Base-by-base conservation (phyloP, 805 yeast species). In the Suhomyces sp. region DNA sequence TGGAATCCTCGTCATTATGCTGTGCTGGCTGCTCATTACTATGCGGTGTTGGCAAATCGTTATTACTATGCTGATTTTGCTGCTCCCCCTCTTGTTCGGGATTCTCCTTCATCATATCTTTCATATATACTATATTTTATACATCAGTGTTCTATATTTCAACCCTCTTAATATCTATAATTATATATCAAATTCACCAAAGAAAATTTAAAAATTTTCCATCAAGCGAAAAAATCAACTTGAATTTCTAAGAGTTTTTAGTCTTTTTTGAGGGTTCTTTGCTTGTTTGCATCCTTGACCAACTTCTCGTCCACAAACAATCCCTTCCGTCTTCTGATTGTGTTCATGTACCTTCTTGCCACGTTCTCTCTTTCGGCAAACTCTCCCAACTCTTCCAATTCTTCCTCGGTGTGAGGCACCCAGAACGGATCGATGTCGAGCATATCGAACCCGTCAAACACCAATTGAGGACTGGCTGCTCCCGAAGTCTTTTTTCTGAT, bases 331-430 rank as follows among this genome's bases (percentile, higher is more conserved):
- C 82, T 81, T 63, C 99, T 80, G 44, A 94, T 82, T 17, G 73
- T 73, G 57, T 89, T 90, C 86, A 94, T 87, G 65, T 93, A 92
- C 63, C 78, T 79, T 65, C 96, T 81, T 0, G 97, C 98, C 56
- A 92, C 76, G 63, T 94, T 94, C 62, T 90, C 98, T 61, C 88
- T 81, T 60, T 94, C 99, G 1, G 97, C 96, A 58, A 82, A 81
- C 57, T 89, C 97, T 24, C 99, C 99, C 44, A 89, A 74, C 53
- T 90, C 96, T 66, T 94, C 98, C 44, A 94, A 70, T 67, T 94
- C 99, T 66, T 91, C 97, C 60, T 89, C 97, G 0, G 99, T 94
- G 2, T 94, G 89, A 12, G 99, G 99, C 13, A 94, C 96, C 99
- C 99, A 94, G 77, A 88, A 94, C 44, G 99, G 99, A 75, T 94